Evolutionary conservation across 176 grass and related monocot genomes (phyloP), one percentile per base, ranked within the genome.

Genomic region (Oryza punctata): DNA sequence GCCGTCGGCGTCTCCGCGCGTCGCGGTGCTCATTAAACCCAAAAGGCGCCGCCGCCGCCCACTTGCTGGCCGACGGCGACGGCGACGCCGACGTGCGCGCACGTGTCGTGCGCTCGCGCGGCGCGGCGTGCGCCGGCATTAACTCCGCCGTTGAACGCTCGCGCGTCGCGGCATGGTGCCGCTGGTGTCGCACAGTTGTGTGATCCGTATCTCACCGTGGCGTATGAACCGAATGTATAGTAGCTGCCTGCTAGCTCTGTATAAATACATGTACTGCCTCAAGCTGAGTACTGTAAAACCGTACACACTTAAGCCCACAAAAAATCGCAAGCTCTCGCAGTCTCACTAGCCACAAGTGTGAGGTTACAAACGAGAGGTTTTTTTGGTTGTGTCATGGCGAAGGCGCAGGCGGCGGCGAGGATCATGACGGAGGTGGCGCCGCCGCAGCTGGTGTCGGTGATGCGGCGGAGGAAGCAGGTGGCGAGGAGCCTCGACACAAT

Each of bases 341-440:
- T 19, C 0, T 52, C 49, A 52, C 49, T 47, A 47, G 5, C 16
- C 13, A 7, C 49, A 2, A 19, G 49, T 7, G 49, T 52, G 16
- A 52, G 49, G 49, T 52, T 52, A 41, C 40, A 41, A 41, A 41
- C 40, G 1, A 41, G 10, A 11, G 40, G 1, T 7, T 41, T 41
- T 41, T 41, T 57, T 57, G 0, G 1, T 57, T 60, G 12, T 29
- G 33, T 11, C 40, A 88, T 88, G 86, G 82, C 76, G 40, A 89
- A 91, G 68, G 82, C 80, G 15, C 68, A 85, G 76, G 71, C 68
- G 63, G 69, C 74, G 32, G 79, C 80, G 64, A 84, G 90, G 84
- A 85, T 91, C 75, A 70, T 85, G 74, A 96, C 78, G 32, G 93
- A 93, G 88, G 91, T 89, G 45, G 90, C 90, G 13, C 93, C 93